Evolutionary conservation across 768 basidiomycete genomes (phyloP).

Genomic region (Galerina sulciceps): DNA sequence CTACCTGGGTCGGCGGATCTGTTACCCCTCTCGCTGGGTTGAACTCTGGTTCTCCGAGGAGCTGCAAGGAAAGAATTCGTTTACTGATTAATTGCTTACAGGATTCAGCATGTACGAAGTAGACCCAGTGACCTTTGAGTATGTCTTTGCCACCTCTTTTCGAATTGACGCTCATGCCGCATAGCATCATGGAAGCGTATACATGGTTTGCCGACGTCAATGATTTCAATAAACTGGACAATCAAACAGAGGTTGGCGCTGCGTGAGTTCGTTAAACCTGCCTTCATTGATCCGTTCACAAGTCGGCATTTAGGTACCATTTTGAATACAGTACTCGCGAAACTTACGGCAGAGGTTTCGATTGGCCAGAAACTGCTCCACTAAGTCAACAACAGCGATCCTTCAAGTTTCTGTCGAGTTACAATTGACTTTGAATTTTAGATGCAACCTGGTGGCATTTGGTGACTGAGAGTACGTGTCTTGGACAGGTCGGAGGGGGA

Average conservation of each 20-base stretch:
- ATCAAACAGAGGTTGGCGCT: not conserved
- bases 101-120: slow-evolving; percentile 4
- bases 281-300: not conserved
- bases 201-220: not conserved
- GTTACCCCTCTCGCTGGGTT: not conserved
- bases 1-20: not conserved
- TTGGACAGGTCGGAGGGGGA: not conserved
- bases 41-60: not conserved
- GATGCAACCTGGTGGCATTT: slow-evolving; percentile 2
- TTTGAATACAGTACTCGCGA: slow-evolving; percentile 4
- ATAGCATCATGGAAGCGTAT: not conserved
- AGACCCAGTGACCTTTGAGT: not conserved
- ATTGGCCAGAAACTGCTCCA: not conserved
- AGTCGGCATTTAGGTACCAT: not conserved
- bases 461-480: not conserved
- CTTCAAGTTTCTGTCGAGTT: not conserved
- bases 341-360: not conserved
- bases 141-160: not conserved
- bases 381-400: not conserved
- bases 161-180: not conserved
- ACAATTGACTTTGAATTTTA: not conserved
- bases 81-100: not conserved
- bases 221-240: not conserved
- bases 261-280: not conserved
- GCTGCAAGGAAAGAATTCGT: not conserved